Evolutionary conservation across 768 basidiomycete species (phyloP).

Genomic region (Auriculariales sp.): DNA sequence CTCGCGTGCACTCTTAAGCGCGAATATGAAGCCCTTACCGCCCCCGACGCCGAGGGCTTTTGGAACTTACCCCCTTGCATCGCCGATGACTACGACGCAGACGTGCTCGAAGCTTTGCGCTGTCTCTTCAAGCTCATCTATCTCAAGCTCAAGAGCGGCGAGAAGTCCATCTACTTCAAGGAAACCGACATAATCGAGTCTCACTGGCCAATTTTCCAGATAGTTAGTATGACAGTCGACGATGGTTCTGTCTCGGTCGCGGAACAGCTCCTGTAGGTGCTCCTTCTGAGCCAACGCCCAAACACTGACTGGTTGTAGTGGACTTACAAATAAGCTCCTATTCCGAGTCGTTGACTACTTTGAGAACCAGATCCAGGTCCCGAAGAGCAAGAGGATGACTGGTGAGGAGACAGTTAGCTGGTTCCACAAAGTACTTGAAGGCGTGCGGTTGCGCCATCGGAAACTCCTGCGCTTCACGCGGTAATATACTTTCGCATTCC

Average conservation of each 20-base stretch:
- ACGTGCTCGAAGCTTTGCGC: slow-evolving; percentile 72
- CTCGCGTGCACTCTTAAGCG: slow-evolving; percentile 90
- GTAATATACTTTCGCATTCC: slow-evolving; percentile 23
- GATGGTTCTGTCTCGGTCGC: slow-evolving; percentile 86
- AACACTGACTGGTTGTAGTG: slow-evolving; percentile 13
- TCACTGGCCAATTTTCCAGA: slow-evolving; percentile 90
- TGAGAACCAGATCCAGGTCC: slow-evolving; percentile 72
- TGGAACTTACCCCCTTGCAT: slow-evolving; percentile 88
- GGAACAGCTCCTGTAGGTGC: slow-evolving; percentile 80
- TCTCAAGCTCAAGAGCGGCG: slow-evolving; percentile 88
- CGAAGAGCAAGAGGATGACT: slow-evolving; percentile 41
- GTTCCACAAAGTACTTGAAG: slow-evolving; percentile 89
- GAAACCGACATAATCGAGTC: slow-evolving; percentile 97
- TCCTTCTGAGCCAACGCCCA: neutral
- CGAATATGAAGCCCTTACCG: slow-evolving; percentile 84
- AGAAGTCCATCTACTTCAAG: slow-evolving; percentile 88
- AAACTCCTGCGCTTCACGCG: slow-evolving; percentile 89
- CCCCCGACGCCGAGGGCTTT: slow-evolving; percentile 70
- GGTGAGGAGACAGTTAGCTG: slow-evolving; percentile 72
- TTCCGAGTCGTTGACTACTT: slow-evolving; percentile 88
- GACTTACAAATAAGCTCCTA: slow-evolving; percentile 84
- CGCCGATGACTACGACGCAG: slow-evolving; percentile 77
- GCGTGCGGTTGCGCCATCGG: slow-evolving; percentile 79
- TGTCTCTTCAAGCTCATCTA: slow-evolving; percentile 90
- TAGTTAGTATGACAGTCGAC: slow-evolving; percentile 74